A percentile compares a stretch with the other conserved stretches of the same genome.
These are phyloP conservation scores for Nigrospora osmanthi DNA, from an alignment of 2,329 filamentous ascomycete species.

Conservation along the genomic window DNA sequence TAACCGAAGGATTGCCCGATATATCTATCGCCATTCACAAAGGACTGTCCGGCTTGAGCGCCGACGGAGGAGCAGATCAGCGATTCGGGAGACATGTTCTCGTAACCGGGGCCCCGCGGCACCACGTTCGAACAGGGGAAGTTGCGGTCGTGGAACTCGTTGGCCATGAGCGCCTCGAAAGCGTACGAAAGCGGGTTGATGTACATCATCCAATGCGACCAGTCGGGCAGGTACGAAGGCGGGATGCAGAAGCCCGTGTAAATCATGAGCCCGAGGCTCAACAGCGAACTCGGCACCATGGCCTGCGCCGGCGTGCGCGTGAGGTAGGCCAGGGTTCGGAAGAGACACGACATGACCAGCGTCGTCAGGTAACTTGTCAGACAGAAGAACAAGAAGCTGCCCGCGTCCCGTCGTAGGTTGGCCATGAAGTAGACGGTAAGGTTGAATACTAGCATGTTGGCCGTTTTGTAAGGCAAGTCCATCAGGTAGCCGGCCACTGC, in stretches of 20 bases:
- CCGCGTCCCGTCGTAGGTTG: conserved; percentile 48
- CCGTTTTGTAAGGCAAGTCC: conserved; percentile 55
- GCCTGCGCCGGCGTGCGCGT: conserved; percentile 63
- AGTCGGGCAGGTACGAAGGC: conserved; percentile 63
- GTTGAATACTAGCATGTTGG: conserved; percentile 52
- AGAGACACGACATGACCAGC: conserved; percentile 78
- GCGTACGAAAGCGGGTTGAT: conserved; percentile 72
- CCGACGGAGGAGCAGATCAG: conserved; percentile 53
- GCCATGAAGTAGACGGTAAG: conserved; percentile 60
- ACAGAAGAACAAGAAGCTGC: conserved; percentile 54
- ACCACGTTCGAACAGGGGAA: conserved; percentile 46
- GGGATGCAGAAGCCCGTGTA: conserved; percentile 65
- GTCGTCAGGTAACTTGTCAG: conserved; percentile 46
- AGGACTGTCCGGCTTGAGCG: conserved; percentile 40
- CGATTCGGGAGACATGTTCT: conserved; percentile 24
- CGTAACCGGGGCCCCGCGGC: conserved; percentile 30
- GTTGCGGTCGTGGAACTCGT: conserved; percentile 65
- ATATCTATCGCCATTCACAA: conserved; percentile 52
- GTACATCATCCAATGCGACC: conserved; percentile 80
- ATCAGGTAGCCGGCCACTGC: conserved; percentile 56
- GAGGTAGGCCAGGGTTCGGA: conserved; percentile 71
- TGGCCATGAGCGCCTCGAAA: conserved; percentile 75
- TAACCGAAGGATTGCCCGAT: conserved; percentile 49
- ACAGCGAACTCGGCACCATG: conserved; percentile 50
- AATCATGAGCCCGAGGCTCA: conserved; percentile 60